These are phyloP conservation scores for Acanthamoeba sp. DNA, from an alignment of 208 protist species.

Conservation along the genomic window DNA sequence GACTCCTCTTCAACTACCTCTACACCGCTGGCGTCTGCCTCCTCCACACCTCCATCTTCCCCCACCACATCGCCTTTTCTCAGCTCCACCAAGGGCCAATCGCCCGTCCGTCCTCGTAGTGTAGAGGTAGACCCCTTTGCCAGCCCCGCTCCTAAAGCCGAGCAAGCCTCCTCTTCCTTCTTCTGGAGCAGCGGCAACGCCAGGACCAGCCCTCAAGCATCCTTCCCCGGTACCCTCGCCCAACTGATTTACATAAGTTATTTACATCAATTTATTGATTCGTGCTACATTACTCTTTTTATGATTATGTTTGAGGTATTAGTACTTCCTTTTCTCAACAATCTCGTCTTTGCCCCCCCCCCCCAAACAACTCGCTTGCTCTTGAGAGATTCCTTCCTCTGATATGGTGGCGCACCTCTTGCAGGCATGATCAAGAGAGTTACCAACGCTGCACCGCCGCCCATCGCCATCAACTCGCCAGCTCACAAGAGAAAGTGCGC, in stretches of 20 bases:
- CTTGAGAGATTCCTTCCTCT: too few species aligned
- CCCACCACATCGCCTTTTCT: neutral
- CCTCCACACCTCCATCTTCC: slow-evolving; percentile 1
- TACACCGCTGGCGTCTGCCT: slow-evolving; percentile 2
- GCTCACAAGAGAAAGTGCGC: neutral
- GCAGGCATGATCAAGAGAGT: slow-evolving; percentile 39
- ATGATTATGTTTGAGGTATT: neutral
- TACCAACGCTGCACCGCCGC: neutral
- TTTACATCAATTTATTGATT: neutral
- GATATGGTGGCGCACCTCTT: too few species aligned
- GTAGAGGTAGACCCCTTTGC: neutral
- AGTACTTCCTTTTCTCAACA: neutral
- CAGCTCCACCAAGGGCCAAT: neutral
- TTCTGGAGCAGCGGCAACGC: neutral
- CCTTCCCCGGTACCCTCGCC: neutral
- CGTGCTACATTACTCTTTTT: neutral
- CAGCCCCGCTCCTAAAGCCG: neutral
- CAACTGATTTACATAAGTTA: neutral
- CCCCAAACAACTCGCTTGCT: neutral
- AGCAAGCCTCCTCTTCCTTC: neutral
- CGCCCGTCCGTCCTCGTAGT: neutral
- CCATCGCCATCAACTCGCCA: slow-evolving; percentile 29
- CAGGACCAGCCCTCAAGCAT: neutral
- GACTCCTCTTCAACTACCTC: neutral
- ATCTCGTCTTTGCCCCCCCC: slow-evolving; percentile 10